Evolutionary conservation across 495 filamentous ascomycete species (phyloP).

Genomic region (Penicillium soppii): DNA sequence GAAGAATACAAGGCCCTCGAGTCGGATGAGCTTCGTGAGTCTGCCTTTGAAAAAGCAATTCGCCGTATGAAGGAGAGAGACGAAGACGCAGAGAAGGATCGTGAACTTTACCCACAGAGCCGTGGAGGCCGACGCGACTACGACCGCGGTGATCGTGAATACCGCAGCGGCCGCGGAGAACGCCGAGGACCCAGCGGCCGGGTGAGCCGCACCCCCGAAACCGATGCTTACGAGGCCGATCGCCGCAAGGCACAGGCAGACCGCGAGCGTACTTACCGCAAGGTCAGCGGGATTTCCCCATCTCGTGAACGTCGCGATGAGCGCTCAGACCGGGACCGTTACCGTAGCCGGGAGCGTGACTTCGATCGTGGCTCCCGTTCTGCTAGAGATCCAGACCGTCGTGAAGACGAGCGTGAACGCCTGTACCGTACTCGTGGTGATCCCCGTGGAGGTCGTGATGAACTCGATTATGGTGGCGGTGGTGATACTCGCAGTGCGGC

Average conservation of each 20-base stretch:
- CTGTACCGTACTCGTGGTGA: conserved; percentile 81
- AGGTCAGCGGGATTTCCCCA: conserved; percentile 62
- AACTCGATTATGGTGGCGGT: conserved; percentile 84
- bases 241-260: conserved; percentile 82
- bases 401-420: conserved; percentile 82
- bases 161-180: conserved; percentile 51
- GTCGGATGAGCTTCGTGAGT: conserved; percentile 75
- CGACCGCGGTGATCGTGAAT: conserved; percentile 55
- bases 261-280: conserved; percentile 83
- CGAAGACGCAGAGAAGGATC: conserved; percentile 77
- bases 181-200: conserved; percentile 59
- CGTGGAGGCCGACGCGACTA: conserved; percentile 39
- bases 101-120: conserved; percentile 56
- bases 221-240: conserved; percentile 85
- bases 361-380: conserved; percentile 13
- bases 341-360: conserved; percentile 60
- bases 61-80: conserved; percentile 88
- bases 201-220: conserved; percentile 75
- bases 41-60: conserved; percentile 90
- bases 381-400: conserved; percentile 53
- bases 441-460: conserved; percentile 69
- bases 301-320: conserved; percentile 55
- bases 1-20: conserved; percentile 82
- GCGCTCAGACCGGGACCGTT: conserved; percentile 50
- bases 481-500: conserved; percentile 67